phyloP scores from a whole-genome alignment of 305 asterid genomes.

The Fraxinus ornus region DNA sequence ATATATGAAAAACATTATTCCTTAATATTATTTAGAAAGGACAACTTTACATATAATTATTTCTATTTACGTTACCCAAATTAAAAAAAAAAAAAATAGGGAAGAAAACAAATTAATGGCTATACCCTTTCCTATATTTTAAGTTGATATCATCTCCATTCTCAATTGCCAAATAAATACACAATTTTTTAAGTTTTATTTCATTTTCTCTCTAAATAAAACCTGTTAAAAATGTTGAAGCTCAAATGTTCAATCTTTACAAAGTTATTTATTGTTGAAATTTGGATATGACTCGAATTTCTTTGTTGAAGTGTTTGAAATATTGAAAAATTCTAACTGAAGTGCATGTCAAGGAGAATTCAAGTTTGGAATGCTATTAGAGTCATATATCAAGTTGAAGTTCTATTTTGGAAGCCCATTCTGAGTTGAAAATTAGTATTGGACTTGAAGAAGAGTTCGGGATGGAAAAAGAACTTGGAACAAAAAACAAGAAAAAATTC shows the following conservation, averaged over 20 bases:
- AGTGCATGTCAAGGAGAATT: no score
- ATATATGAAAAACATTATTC: no score
- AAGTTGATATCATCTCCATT: neutral
- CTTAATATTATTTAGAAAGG: neutral
- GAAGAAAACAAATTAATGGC: neutral
- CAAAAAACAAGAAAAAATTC: no score
- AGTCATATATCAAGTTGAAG: no score
- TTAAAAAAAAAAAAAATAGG: neutral
- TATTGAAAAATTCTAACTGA: no score
- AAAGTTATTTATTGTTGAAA: constrained; percentile 25
- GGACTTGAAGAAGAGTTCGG: no score
- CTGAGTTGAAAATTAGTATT: no score
- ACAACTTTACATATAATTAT: neutral
- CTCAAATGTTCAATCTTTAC: constrained; percentile 22
- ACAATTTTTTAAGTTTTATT: neutral
- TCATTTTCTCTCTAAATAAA: neutral
- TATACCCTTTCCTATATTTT: neutral
- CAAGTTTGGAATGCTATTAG: no score
- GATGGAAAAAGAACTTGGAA: no score
- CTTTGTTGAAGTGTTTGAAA: no score
- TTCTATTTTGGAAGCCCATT: no score
- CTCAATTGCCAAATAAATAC: neutral
- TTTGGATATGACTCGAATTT: no score
- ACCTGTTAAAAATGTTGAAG: constrained; percentile 12
- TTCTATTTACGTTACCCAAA: neutral